Conservation (phyloP, 345 rosid species). For the Carallia brachiata region DNA sequence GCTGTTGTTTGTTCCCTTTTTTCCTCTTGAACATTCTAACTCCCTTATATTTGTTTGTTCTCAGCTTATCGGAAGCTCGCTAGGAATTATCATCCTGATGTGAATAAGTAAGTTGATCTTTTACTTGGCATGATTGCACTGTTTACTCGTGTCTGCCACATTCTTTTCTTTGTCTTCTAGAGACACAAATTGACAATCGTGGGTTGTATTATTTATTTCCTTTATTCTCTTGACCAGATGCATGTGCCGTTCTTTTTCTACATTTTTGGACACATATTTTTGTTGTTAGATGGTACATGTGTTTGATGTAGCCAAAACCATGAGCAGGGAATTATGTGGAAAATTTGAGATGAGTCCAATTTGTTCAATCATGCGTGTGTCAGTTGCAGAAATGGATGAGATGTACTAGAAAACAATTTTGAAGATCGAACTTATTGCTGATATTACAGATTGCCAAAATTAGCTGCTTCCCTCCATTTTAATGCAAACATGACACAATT, state of each 20-base stretch:
- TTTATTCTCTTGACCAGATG: not conserved
- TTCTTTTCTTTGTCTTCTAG: slow-evolving; percentile 8
- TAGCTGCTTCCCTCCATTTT: too few species aligned
- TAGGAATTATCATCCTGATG: slow-evolving; percentile 93
- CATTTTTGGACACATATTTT: too few species aligned
- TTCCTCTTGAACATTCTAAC: not conserved
- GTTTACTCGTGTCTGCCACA: not conserved
- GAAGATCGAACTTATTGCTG: not conserved
- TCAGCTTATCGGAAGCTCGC: slow-evolving; percentile 96
- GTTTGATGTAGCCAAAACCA: too few species aligned
- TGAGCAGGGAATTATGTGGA: too few species aligned
- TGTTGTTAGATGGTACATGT: too few species aligned
- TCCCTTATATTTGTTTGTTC: slow-evolving; percentile 14
- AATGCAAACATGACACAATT: not conserved
- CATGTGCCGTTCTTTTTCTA: not conserved
- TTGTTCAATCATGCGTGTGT: too few species aligned
- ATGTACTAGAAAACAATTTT: too few species aligned
- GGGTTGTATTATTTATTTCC: not conserved
- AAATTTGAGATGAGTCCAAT: too few species aligned
- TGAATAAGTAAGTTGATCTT: slow-evolving; percentile 73
- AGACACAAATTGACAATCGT: not conserved
- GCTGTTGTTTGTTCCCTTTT: not conserved
- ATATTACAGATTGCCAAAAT: not conserved
- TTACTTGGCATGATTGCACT: slow-evolving; percentile 5
- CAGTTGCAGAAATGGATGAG: too few species aligned